phyloP scores from a whole-genome alignment of 139 green algal species.

The Monoraphidium neglectum region DNA sequence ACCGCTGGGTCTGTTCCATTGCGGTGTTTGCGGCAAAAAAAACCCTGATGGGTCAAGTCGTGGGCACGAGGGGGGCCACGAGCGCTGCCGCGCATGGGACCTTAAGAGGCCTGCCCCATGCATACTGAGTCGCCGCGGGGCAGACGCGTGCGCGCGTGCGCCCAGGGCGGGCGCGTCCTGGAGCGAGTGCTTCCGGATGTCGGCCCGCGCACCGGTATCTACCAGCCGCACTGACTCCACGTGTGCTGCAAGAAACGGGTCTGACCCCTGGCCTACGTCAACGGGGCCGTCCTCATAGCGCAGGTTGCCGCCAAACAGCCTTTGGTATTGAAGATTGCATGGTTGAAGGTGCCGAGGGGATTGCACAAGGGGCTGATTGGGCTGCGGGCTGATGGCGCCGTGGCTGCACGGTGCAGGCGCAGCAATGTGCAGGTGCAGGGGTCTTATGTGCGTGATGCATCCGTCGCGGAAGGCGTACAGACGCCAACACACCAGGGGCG shows the following conservation, averaged over 20 bases:
- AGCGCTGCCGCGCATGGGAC: neutral
- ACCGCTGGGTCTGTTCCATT: neutral
- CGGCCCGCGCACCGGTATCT: constrained; percentile 28
- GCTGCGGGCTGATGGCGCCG: too few species aligned
- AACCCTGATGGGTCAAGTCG: neutral
- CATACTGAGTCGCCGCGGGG: neutral
- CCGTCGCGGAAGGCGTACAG: neutral
- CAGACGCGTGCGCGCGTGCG: neutral
- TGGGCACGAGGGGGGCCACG: too few species aligned
- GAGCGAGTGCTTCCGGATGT: too few species aligned
- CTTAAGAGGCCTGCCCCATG: neutral
- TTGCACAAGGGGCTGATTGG: constrained; percentile 2
- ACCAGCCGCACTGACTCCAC: constrained; percentile 17
- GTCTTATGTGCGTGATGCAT: too few species aligned
- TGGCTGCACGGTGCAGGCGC: too few species aligned
- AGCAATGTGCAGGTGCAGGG: too few species aligned
- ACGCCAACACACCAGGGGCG: neutral
- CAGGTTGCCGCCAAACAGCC: constrained; percentile 31
- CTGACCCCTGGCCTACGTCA: neutral
- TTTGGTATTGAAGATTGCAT: neutral
- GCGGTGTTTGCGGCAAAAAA: neutral
- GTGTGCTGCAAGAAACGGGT: constrained; percentile 9
- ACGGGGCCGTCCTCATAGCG: constrained; percentile 28
- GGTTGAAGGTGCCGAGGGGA: neutral
- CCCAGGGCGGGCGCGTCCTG: too few species aligned